phyloP scores from a whole-genome alignment of 345 rosid species.

The Eucalyptus regnans region DNA sequence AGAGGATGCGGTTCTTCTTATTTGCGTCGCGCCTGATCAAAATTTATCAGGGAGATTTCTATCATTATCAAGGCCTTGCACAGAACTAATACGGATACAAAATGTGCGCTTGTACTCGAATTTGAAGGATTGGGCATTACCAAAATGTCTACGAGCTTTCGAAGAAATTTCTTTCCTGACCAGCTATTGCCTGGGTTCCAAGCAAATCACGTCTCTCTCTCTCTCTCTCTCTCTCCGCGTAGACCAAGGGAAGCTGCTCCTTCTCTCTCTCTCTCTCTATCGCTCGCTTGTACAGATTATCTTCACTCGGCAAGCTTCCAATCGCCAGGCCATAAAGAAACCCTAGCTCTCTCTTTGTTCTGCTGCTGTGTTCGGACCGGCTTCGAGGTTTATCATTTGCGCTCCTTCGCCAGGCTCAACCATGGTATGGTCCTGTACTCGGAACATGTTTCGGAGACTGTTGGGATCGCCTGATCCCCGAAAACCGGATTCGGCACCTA shows the following conservation, averaged over 20 bases:
- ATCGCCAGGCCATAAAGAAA: background rate
- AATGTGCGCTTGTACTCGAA: background rate
- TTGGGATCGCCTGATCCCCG: too few relatives aligned
- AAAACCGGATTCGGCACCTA: too few relatives aligned
- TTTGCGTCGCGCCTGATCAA: background rate
- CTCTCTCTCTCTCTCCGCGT: too few relatives aligned
- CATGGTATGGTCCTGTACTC: background rate
- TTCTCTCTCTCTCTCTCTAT: too few relatives aligned
- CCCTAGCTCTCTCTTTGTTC: background rate
- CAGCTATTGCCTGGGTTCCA: background rate
- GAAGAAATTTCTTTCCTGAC: background rate
- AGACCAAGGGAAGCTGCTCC: too few relatives aligned
- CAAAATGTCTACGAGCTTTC: background rate
- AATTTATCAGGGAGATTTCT: background rate
- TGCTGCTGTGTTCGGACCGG: background rate
- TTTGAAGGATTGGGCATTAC: background rate
- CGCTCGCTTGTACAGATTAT: too few relatives aligned
- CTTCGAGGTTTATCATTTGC: background rate
- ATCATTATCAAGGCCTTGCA: background rate
- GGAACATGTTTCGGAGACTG: background rate
- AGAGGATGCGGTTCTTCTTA: background rate
- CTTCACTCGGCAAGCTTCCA: too few relatives aligned
- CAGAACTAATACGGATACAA: background rate
- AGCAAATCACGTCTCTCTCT: too few relatives aligned
- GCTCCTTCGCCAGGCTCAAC: rapidly evolving